These are phyloP conservation scores for Pichia ethanolica DNA, from an alignment of 805 yeast genomes.

Conservation along the genomic window DNA sequence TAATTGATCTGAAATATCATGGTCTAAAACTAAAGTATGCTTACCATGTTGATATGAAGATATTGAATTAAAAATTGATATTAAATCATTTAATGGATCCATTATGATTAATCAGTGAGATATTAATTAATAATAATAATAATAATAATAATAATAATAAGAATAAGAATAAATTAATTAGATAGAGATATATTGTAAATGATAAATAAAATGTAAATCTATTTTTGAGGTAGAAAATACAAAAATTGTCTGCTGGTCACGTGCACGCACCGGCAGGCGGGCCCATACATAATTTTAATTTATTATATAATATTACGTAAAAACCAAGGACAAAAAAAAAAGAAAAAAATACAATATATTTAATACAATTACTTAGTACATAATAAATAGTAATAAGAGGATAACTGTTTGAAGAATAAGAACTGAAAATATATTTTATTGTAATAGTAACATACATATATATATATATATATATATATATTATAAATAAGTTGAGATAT, in stretches of 20 bases:
- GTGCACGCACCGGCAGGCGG: too few species aligned
- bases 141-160: too few species aligned
- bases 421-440: background rate
- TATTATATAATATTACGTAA: too few species aligned
- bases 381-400: background rate
- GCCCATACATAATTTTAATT: too few species aligned
- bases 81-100: slow-evolving; percentile 4
- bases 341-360: background rate
- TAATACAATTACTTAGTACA: background rate
- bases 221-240: too few species aligned
- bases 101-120: background rate
- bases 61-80: background rate
- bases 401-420: background rate
- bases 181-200: too few species aligned
- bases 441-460: background rate
- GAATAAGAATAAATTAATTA: too few species aligned
- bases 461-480: too few species aligned
- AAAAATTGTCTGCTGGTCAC: too few species aligned
- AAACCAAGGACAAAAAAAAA: too few species aligned
- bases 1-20: slow-evolving; percentile 18
- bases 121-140: background rate
- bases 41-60: background rate
- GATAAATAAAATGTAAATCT: too few species aligned
- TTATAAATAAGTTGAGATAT: too few species aligned
- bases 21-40: slow-evolving; percentile 17